Percentiles rank a stretch among this genome's conserved stretches.
Evolutionary conservation across 1,284 basidiomycete species (phyloP).

Genomic region (Fistulinella staudtii): DNA sequence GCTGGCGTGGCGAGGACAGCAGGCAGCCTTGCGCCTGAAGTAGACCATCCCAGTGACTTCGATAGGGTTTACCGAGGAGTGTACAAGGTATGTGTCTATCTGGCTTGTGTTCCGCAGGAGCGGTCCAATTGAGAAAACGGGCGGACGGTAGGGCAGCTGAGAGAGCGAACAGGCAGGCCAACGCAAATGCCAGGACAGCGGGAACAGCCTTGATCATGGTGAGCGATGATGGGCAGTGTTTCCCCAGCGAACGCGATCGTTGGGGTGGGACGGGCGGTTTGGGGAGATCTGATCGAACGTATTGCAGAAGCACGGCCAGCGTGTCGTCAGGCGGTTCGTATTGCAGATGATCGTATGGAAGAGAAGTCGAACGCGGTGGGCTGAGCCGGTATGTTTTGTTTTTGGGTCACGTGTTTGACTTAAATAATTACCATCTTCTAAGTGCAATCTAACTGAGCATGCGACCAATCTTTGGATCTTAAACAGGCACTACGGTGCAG

Average conservation of each 20-base stretch:
- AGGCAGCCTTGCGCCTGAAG: neutral
- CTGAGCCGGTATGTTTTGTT: too few relatives aligned
- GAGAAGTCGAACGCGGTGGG: too few relatives aligned
- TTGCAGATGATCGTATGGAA: neutral
- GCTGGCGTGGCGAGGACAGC: neutral
- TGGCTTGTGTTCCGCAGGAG: neutral
- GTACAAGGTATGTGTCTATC: slow-evolving; percentile 11
- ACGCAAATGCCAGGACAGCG: neutral
- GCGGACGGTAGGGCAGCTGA: slow-evolving; percentile 3
- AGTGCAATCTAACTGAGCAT: too few relatives aligned
- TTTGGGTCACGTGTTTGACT: too few relatives aligned
- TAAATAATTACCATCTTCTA: too few relatives aligned
- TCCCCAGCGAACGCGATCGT: neutral
- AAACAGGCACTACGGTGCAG: too few relatives aligned
- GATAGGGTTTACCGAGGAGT: slow-evolving; percentile 20
- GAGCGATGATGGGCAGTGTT: neutral
- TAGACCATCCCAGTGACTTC: neutral
- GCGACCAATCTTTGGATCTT: too few relatives aligned
- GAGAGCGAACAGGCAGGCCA: slow-evolving; percentile 12
- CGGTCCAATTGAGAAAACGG: neutral
- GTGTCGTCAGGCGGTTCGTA: slow-evolving; percentile 43
- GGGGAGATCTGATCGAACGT: too few relatives aligned
- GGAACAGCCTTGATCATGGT: slow-evolving; percentile 8
- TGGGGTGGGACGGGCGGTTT: too few relatives aligned
- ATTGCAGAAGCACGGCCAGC: slow-evolving; percentile 36